These are phyloP conservation scores for Colletotrichum noveboracense DNA, from an alignment of 2,329 filamentous ascomycete species.

Conservation along the genomic window DNA sequence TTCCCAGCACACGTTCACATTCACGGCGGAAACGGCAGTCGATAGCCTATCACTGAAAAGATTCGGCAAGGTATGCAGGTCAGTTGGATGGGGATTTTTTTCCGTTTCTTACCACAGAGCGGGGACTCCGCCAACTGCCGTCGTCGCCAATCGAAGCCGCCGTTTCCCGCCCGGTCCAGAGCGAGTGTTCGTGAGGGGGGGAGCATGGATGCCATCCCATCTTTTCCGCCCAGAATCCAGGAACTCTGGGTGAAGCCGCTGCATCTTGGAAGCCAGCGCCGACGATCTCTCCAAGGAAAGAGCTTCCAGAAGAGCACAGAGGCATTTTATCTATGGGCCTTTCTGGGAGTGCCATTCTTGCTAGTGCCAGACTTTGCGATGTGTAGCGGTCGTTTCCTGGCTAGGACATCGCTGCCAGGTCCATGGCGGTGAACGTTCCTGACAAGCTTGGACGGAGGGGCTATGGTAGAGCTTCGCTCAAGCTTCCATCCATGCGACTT, in stretches of 20 bases:
- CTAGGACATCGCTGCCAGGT: conserved; percentile 1
- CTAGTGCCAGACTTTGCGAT: background rate
- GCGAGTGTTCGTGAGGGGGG: background rate
- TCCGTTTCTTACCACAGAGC: background rate
- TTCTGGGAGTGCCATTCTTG: background rate
- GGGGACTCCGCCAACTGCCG: conserved; percentile 5
- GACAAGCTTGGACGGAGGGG: background rate
- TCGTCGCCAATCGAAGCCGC: background rate
- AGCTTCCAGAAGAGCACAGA: conserved; percentile 7
- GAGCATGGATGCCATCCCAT: conserved; percentile 13
- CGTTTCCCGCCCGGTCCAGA: background rate
- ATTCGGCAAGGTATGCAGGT: background rate
- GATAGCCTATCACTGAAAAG: conserved; percentile 1
- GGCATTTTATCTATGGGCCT: conserved; percentile 5
- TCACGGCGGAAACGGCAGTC: background rate
- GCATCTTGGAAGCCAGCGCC: background rate
- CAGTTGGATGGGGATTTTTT: background rate
- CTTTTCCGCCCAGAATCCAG: background rate
- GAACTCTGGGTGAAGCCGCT: background rate
- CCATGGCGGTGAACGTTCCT: conserved; percentile 17
- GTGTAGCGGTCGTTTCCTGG: background rate
- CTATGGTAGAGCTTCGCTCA: background rate
- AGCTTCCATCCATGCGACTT: conserved; percentile 7
- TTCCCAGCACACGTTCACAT: background rate
- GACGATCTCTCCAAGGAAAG: conserved; percentile 8